phyloP scores from a whole-genome alignment of 2,329 filamentous ascomycete genomes.

The Aspergillus novofumigatus region DNA sequence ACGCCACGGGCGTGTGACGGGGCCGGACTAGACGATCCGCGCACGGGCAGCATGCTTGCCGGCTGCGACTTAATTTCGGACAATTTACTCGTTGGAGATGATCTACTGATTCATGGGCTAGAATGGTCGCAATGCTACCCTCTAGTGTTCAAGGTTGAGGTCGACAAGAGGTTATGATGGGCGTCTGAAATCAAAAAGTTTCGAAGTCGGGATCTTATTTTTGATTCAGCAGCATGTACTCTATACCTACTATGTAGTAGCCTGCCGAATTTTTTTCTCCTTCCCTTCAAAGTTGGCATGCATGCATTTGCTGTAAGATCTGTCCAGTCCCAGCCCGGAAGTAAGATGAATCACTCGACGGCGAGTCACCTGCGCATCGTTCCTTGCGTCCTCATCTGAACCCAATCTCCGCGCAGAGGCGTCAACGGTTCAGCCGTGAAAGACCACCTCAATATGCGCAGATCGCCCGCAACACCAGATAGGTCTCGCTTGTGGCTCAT shows the following conservation, averaged over 20 bases:
- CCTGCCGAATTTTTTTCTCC: conserved; percentile 1
- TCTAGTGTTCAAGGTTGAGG: conserved; percentile 1
- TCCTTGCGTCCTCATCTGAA: background rate
- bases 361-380: background rate
- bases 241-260: background rate
- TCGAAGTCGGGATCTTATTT: conserved; percentile 6
- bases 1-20: conserved; percentile 22
- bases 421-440: background rate
- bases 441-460: background rate
- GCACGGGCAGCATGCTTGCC: conserved; percentile 21
- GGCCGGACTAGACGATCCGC: conserved; percentile 11
- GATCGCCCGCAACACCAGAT: too few relatives aligned
- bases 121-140: conserved; percentile 6
- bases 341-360: background rate
- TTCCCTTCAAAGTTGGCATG: background rate
- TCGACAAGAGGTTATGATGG: background rate
- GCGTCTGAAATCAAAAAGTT: conserved; percentile 2
- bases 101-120: conserved; percentile 15
- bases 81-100: conserved; percentile 15
- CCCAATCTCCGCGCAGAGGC: background rate
- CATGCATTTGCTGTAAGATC: background rate
- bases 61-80: conserved; percentile 16
- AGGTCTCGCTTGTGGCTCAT: too few relatives aligned
- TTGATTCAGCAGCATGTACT: conserved; percentile 5
- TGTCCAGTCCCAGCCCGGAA: background rate